phyloP scores from a whole-genome alignment of 106 monocot genomes.

The Iris macrosiphon region DNA sequence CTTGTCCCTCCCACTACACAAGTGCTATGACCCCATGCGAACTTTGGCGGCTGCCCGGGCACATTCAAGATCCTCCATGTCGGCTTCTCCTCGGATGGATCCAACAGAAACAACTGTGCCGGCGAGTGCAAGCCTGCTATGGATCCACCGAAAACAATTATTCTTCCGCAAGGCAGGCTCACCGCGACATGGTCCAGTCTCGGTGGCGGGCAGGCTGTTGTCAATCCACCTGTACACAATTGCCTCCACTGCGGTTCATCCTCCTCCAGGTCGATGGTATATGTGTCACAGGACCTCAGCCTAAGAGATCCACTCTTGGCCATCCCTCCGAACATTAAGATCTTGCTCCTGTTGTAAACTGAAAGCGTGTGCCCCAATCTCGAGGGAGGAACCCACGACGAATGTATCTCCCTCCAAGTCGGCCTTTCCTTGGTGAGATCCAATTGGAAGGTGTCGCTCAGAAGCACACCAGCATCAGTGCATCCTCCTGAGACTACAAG shows the following conservation, averaged over 20 bases:
- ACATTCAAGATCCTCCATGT: slow-evolving; percentile 76
- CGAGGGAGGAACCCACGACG: slow-evolving; percentile 58
- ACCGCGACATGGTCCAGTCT: slow-evolving; percentile 86
- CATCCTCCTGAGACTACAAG: slow-evolving; percentile 93
- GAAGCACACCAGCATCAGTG: slow-evolving; percentile 65
- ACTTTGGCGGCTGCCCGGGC: slow-evolving; percentile 80
- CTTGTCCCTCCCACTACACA: slow-evolving; percentile 92
- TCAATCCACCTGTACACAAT: slow-evolving; percentile 38
- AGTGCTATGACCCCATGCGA: slow-evolving; percentile 95
- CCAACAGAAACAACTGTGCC: slow-evolving; percentile 69
- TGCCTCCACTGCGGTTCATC: slow-evolving; percentile 78
- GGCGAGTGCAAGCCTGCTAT: slow-evolving; percentile 88
- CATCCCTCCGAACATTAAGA: slow-evolving; percentile 89
- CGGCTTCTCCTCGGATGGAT: slow-evolving; percentile 71
- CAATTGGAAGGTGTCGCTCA: slow-evolving; percentile 72
- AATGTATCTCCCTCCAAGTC: slow-evolving; percentile 67
- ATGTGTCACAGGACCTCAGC: slow-evolving; percentile 72
- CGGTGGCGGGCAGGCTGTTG: slow-evolving; percentile 53
- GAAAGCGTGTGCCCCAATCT: slow-evolving; percentile 88
- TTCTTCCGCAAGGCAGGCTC: slow-evolving; percentile 82
- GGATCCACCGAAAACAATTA: slow-evolving; percentile 88
- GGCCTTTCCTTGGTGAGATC: slow-evolving; percentile 70
- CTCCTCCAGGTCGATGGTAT: slow-evolving; percentile 68
- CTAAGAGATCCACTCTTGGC: slow-evolving; percentile 83
- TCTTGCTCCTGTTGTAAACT: slow-evolving; percentile 47